phyloP scores from a whole-genome alignment of 768 basidiomycete genomes.

The Hygrocybe coccinea region DNA sequence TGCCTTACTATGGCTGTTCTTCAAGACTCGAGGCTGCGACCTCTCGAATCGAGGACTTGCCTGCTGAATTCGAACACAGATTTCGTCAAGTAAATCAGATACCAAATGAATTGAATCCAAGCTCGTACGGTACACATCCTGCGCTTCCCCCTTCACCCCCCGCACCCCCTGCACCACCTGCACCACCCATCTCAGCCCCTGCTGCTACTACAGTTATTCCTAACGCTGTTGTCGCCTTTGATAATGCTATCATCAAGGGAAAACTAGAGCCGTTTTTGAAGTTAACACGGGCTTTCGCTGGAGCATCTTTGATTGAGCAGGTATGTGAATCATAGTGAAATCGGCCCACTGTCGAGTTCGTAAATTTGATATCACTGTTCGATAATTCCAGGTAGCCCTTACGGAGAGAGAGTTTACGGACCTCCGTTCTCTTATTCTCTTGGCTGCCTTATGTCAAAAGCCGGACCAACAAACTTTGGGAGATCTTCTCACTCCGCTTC shows the following conservation, averaged over 20 bases:
- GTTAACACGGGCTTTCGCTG: constrained; percentile 66
- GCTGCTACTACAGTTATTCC: constrained; percentile 41
- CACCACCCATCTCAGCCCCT: constrained; percentile 35
- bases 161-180: constrained; percentile 33
- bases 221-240: constrained; percentile 64
- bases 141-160: constrained; percentile 8
- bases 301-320: constrained; percentile 67
- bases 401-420: constrained; percentile 63
- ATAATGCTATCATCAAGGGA: constrained; percentile 66
- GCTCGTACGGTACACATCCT: constrained; percentile 1
- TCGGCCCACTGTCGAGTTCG: constrained; percentile 2
- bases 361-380: background rate
- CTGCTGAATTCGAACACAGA: constrained; percentile 30
- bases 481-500: constrained; percentile 61
- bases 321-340: constrained; percentile 40
- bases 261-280: constrained; percentile 71
- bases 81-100: constrained; percentile 13
- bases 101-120: constrained; percentile 6
- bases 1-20: constrained; percentile 22
- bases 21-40: constrained; percentile 87
- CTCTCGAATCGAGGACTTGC: constrained; percentile 88
- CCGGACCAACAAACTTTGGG: constrained; percentile 60
- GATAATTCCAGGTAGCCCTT: constrained; percentile 51
- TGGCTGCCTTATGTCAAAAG: constrained; percentile 72
- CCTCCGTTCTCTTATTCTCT: constrained; percentile 62